phyloP scores from a whole-genome alignment of 208 protist species.

The Acanthamoeba triangularis region DNA sequence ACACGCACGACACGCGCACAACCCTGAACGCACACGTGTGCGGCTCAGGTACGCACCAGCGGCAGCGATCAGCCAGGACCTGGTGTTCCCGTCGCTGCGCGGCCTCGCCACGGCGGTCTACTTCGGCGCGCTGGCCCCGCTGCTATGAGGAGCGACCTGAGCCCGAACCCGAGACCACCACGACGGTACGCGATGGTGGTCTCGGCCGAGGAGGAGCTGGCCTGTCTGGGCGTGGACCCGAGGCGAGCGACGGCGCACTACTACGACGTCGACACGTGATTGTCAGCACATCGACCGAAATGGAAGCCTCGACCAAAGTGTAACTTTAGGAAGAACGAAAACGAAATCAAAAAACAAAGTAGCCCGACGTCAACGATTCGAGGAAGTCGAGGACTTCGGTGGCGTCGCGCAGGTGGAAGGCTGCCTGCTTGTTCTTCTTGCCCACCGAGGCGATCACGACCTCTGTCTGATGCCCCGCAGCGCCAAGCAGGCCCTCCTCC shows the following conservation, averaged over 20 bases:
- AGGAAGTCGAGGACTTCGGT: conserved; percentile 68
- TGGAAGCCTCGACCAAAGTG: too few relatives aligned
- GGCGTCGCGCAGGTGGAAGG: conserved; percentile 63
- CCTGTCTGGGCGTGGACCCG: too few relatives aligned
- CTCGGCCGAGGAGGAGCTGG: too few relatives aligned
- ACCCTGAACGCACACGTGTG: neutral
- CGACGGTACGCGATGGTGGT: too few relatives aligned
- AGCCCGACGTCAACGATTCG: conserved; percentile 65
- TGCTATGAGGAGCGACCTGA: too few relatives aligned
- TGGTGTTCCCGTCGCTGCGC: neutral
- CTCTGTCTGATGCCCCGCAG: conserved; percentile 59
- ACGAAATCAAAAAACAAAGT: conserved; percentile 38
- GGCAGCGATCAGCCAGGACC: neutral
- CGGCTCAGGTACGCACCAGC: neutral
- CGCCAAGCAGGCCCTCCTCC: conserved; percentile 13
- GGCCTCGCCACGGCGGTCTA: conserved; percentile 11
- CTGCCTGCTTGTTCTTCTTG: conserved; percentile 70
- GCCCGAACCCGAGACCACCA: too few relatives aligned
- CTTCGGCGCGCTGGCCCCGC: conserved; percentile 14
- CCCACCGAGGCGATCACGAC: conserved; percentile 68
- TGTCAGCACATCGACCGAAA: too few relatives aligned
- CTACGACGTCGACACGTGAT: too few relatives aligned
- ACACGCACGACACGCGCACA: neutral
- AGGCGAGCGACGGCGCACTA: too few relatives aligned
- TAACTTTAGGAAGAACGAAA: neutral